Evolutionary conservation across 164 flowering plant genomes (phyloP), one percentile per base, ranked within the genome.

Genomic region (Dillenia turbinata): DNA sequence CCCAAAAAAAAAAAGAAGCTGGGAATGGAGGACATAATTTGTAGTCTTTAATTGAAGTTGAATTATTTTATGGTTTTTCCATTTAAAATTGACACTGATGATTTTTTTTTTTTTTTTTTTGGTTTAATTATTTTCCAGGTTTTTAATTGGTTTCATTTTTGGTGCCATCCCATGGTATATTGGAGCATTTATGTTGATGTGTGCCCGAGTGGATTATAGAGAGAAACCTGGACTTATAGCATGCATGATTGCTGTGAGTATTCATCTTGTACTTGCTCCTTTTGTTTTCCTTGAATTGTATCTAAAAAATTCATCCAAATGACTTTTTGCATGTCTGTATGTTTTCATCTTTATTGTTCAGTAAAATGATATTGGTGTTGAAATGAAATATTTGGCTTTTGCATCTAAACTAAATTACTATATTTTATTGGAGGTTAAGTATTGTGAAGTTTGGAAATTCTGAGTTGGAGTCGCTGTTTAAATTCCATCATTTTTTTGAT

Each of bases 101-200:
- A 9, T 15, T 10, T 26, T 14, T 26, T 3, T 19, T 54, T 62
- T 9, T 47, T 16, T 15, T 10, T 26, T 14, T 26, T 3, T 19
- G 51, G 59, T 9, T 47, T 16, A 14, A 14, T 46, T 58, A 51
- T 60, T 65, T 74, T 46, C 54, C 46, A 90, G 96, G 89, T 91
- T 88, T 68, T 69, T 91, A 12, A 44, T 61, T 51, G 97, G 96
- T 53, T 91, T 91, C 86, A 78, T 88, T 62, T 63, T 81, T 66
- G 91, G 85, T 58, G 86, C 85, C 45, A 64, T 88, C 60, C 97
- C 97, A 9, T 91, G 97, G 97, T 91, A 88, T 52, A 15, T 88
- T 64, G 97, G 96, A 52, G 81, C 91, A 54, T 69, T 87, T 55
- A 52, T 91, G 43, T 61, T 91, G 43, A 72, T 87, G 15, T 88